Evolutionary conservation across 441 rosid species (phyloP).

Genomic region (Eruca vesicaria): DNA sequence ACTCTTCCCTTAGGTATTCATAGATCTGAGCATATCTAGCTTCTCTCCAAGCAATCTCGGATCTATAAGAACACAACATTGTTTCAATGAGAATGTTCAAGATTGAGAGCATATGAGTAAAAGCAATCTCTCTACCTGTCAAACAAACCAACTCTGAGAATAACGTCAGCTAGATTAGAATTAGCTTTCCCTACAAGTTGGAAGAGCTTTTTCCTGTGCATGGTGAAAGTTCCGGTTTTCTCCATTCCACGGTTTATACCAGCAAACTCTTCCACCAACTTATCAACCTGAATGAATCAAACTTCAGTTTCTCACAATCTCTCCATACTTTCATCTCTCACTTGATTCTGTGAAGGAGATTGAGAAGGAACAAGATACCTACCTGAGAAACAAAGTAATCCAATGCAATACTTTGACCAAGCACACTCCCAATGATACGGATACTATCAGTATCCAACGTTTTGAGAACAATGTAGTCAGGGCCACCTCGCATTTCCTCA

Average conservation of each 20-base stretch:
- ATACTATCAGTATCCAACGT: slow-evolving; percentile 77
- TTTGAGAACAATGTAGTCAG: slow-evolving; percentile 73
- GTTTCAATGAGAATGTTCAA: slow-evolving; percentile 3
- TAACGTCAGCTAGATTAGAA: slow-evolving; percentile 88
- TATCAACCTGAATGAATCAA: slow-evolving; percentile 60
- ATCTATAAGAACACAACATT: slow-evolving; percentile 42
- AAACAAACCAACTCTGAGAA: slow-evolving; percentile 94
- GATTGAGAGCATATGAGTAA: neutral
- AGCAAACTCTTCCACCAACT: slow-evolving; percentile 95
- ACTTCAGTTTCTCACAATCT: slow-evolving; percentile 8
- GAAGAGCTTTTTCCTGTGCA: slow-evolving; percentile 87
- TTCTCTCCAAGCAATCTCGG: slow-evolving; percentile 97
- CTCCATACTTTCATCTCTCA: neutral
- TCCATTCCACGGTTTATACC: slow-evolving; percentile 85
- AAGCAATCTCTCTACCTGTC: slow-evolving; percentile 54
- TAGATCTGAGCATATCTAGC: slow-evolving; percentile 90
- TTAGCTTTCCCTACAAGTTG: slow-evolving; percentile 96
- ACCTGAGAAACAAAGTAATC: slow-evolving; percentile 97
- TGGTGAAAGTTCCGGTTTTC: slow-evolving; percentile 85
- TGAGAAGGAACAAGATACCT: slow-evolving; percentile 16
- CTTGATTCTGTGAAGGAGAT: neutral
- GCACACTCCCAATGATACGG: slow-evolving; percentile 87
- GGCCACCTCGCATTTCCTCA: slow-evolving; percentile 86
- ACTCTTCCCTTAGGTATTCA: slow-evolving; percentile 91
- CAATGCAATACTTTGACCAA: slow-evolving; percentile 91